These are phyloP conservation scores for Evernia prunastri DNA, from an alignment of 495 filamentous ascomycete species.

Conservation along the genomic window DNA sequence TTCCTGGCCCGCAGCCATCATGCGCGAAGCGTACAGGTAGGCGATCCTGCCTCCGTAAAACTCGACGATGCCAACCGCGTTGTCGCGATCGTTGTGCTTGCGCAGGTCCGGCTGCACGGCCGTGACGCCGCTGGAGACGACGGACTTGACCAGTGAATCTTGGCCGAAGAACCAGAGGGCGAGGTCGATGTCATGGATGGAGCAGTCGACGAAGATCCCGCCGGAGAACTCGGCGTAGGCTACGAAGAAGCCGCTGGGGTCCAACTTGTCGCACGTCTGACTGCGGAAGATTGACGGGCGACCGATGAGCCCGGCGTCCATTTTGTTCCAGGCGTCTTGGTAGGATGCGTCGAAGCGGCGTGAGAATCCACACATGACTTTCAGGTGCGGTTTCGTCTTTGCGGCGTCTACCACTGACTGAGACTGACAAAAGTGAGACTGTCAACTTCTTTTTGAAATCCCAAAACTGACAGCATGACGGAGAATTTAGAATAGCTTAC, in stretches of 20 bases:
- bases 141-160: slow-evolving; percentile 38
- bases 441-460: background rate
- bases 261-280: slow-evolving; percentile 53
- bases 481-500: slow-evolving; percentile 33
- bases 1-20: slow-evolving; percentile 60
- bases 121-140: slow-evolving; percentile 49
- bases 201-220: slow-evolving; percentile 57
- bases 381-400: slow-evolving; percentile 42
- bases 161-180: slow-evolving; percentile 52
- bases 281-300: slow-evolving; percentile 46
- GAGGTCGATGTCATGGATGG: slow-evolving; percentile 54
- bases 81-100: slow-evolving; percentile 55
- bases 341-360: slow-evolving; percentile 53
- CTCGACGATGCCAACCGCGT: slow-evolving; percentile 57
- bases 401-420: slow-evolving; percentile 49
- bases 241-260: slow-evolving; percentile 51
- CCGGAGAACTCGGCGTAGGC: slow-evolving; percentile 50
- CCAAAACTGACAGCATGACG: background rate
- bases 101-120: slow-evolving; percentile 55
- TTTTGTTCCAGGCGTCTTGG: slow-evolving; percentile 44
- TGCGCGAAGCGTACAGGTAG: slow-evolving; percentile 53
- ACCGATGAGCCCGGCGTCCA: slow-evolving; percentile 44
- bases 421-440: slow-evolving; percentile 33
- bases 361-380: slow-evolving; percentile 56
- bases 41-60: slow-evolving; percentile 56